These are phyloP conservation scores for Mediolabrus comicus DNA, from an alignment of 108 stramenopile genomes.

Conservation along the genomic window DNA sequence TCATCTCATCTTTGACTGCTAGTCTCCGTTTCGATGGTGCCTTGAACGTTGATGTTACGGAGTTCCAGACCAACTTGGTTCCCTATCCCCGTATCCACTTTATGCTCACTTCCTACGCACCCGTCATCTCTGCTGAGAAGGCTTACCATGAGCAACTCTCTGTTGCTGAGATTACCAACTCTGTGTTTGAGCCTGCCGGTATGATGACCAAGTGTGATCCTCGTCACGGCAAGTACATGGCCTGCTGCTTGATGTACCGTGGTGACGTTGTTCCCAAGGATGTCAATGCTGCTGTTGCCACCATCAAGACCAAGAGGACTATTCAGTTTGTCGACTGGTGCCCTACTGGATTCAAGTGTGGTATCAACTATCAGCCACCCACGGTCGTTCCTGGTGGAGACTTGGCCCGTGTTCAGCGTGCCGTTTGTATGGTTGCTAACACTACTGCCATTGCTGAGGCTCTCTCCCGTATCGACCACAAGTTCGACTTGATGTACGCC, in stretches of 20 bases:
- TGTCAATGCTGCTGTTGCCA: constrained; percentile 90
- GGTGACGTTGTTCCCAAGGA: constrained; percentile 95
- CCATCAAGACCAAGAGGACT: constrained; percentile 96
- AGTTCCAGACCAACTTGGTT: constrained; percentile 98
- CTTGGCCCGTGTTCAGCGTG: constrained; percentile 94
- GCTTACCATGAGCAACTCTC: constrained; percentile 92
- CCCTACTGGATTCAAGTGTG: constrained; percentile 98
- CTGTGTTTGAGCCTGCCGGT: constrained; percentile 90
- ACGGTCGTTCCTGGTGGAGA: constrained; percentile 95
- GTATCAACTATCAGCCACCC: constrained; percentile 98
- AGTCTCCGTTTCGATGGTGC: constrained; percentile 95
- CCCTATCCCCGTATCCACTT: constrained; percentile 96
- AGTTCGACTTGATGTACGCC: constrained; percentile 99
- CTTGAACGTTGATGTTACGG: constrained; percentile 94
- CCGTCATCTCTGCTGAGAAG: constrained; percentile 90
- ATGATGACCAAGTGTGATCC: constrained; percentile 98
- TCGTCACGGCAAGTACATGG: constrained; percentile 99
- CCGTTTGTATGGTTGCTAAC: constrained; percentile 99
- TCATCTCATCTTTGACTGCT: constrained; percentile 90
- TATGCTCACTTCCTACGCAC: constrained; percentile 94
- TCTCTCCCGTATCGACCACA: constrained; percentile 97
- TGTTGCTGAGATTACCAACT: constrained; percentile 94
- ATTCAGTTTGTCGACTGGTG: constrained; percentile 97
- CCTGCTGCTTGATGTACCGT: constrained; percentile 97
- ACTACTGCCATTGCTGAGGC: constrained; percentile 99